A percentile compares a stretch with the other conserved stretches of the same genome.
Conservation (phyloP, 1,284 basidiomycete genomes). For the Pterulicium gracile region DNA sequence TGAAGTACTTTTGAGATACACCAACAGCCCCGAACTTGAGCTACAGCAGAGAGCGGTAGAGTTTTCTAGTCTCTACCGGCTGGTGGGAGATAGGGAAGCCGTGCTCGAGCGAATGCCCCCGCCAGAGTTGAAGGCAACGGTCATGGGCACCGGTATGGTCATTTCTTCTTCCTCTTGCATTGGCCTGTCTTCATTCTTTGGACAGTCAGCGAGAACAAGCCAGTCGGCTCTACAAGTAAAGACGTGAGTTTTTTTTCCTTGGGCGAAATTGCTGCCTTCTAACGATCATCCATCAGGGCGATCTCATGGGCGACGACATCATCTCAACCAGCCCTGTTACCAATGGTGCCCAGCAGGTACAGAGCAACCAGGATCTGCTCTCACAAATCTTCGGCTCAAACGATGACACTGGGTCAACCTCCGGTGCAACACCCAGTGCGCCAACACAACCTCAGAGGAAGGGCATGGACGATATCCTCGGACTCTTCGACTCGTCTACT, state of each 20-base stretch:
- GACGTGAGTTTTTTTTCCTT: slow-evolving; percentile 54
- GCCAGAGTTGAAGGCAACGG: slow-evolving; percentile 90
- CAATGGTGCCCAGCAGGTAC: slow-evolving; percentile 33
- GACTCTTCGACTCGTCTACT: slow-evolving; percentile 59
- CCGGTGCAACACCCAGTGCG: slow-evolving; percentile 22
- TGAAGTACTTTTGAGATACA: slow-evolving; percentile 67
- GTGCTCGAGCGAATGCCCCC: slow-evolving; percentile 98
- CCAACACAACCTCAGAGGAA: slow-evolving; percentile 31
- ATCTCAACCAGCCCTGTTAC: slow-evolving; percentile 24
- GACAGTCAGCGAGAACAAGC: slow-evolving; percentile 85
- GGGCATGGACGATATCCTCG: slow-evolving; percentile 84
- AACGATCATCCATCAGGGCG: slow-evolving; percentile 29
- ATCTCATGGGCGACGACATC: slow-evolving; percentile 73
- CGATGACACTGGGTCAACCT: slow-evolving; percentile 27
- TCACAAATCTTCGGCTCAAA: slow-evolving; percentile 85
- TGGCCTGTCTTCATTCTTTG: slow-evolving; percentile 4
- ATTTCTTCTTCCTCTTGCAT: slow-evolving; percentile 4
- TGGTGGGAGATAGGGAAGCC: slow-evolving; percentile 74
- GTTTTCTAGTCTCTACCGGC: slow-evolving; percentile 75
- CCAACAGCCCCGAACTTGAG: slow-evolving; percentile 85
- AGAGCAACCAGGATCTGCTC: slow-evolving; percentile 82
- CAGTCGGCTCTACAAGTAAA: slow-evolving; percentile 81
- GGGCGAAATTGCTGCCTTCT: slow-evolving; percentile 6
- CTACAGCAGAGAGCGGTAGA: slow-evolving; percentile 95
- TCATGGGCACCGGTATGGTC: slow-evolving; percentile 76